Base-by-base conservation (phyloP, 1,139 yeast genomes). In the Kodamaea suecica region DNA sequence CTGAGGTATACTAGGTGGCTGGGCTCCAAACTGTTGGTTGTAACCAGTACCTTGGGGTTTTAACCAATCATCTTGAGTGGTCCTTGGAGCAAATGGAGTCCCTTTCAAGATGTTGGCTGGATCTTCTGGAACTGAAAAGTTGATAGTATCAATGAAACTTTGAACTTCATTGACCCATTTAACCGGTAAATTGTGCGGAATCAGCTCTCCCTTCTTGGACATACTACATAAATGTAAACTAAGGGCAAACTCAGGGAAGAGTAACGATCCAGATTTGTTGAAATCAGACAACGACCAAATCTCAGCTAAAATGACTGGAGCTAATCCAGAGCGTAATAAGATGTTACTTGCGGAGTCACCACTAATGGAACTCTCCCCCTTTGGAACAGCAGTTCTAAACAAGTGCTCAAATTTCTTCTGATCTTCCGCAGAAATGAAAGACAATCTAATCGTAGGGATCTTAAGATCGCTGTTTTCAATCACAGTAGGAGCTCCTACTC, bases 231-330 rank as follows among this genome's bases (percentile, higher is more conserved):
- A 70, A 57, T 87, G 95, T 70, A 92, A 79, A 12, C 96, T 95
- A 49, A 90, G 70, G 9, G 95, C 95, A 66, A 92, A 92, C 57
- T 92, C 97, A 0, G 98, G 98, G 52, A 90, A 92, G 44, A 92
- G 63, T 40, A 92, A 71, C 31, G 80, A 73, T 1, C 97, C 97
- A 3, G 95, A 80, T 50, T 80, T 83, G 49, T 82, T 84, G 2
- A 95, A 83, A 54, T 92, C 98, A 16, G 95, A 76, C 44, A 92
- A 66, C 21, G 84, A 78, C 98, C 98, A 92, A 40, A 92, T 82
- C 46, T 83, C 86, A 2, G 95, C 95, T 50, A 92, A 69, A 20
- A 83, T 76, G 23, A 78, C 76, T 1, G 96, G 87, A 25, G 77
- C 66, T 39, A 92, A 70, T 3, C 87, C 85, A 0, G 97, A 88